Evolutionary conservation across 2,329 filamentous ascomycete species (phyloP).

Genomic region (Fusarium staphyleae): DNA sequence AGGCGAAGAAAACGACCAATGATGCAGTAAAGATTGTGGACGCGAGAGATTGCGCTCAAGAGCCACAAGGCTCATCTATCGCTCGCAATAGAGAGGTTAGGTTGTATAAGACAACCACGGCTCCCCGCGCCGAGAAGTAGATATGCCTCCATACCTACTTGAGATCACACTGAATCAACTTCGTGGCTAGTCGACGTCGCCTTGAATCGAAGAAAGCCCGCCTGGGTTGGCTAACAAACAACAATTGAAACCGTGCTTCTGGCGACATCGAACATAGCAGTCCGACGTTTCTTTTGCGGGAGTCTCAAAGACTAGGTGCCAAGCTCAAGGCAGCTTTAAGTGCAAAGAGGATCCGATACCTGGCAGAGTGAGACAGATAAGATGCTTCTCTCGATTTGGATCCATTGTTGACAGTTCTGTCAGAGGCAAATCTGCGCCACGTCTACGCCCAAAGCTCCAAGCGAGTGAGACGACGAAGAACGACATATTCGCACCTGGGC

Average conservation of each 20-base stretch:
- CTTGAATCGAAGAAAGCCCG: background rate
- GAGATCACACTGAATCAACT: constrained; percentile 2
- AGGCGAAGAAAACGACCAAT: constrained; percentile 22
- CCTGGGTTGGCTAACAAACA: background rate
- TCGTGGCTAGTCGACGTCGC: background rate
- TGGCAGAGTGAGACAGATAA: constrained; percentile 30
- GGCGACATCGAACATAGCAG: background rate
- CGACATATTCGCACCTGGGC: background rate
- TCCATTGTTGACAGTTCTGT: constrained; percentile 25
- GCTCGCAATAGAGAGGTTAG: constrained; percentile 10
- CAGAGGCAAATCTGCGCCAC: constrained; percentile 15
- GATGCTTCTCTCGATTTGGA: constrained; percentile 25
- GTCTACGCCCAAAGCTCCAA: constrained; percentile 6
- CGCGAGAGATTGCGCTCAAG: constrained; percentile 23
- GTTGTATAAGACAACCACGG: constrained; percentile 36
- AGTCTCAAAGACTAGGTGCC: constrained; percentile 22
- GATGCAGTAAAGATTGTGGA: constrained; percentile 16
- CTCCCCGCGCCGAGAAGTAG: constrained; percentile 23
- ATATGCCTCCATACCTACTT: constrained; percentile 3
- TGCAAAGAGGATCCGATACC: constrained; percentile 25
- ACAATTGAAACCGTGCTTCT: background rate
- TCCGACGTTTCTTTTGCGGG: constrained; percentile 18
- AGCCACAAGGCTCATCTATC: constrained; percentile 19
- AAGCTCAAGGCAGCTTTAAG: constrained; percentile 15
- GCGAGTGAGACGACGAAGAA: constrained; percentile 4